phyloP scores from a whole-genome alignment of 345 rosid genomes.

The Lumnitzera racemosa region DNA sequence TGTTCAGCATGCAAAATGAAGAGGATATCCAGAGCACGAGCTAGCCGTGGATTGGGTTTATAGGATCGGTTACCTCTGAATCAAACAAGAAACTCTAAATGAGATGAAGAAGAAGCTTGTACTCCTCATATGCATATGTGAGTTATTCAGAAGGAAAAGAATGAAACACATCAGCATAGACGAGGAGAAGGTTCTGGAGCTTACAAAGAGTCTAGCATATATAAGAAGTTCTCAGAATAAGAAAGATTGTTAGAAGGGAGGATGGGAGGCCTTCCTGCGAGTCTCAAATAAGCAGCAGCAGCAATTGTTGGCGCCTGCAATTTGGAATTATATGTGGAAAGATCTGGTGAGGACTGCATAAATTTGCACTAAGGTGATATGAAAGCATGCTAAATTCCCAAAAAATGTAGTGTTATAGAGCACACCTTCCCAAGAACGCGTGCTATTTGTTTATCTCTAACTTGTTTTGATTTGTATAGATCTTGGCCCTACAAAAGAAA shows the following conservation, averaged over 20 bases:
- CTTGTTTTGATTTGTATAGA: conserved; percentile 73
- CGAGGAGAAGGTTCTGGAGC: conserved; percentile 5
- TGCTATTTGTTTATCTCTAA: conserved; percentile 90
- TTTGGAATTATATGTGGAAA: neutral
- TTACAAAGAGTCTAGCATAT: conserved; percentile 93
- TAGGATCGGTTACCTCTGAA: conserved; percentile 80
- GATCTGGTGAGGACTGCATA: neutral
- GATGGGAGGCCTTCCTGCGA: conserved; percentile 98
- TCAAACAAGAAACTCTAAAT: conserved; percentile 7
- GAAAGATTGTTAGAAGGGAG: conserved; percentile 87
- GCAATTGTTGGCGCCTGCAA: conserved; percentile 87
- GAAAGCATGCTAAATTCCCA: neutral
- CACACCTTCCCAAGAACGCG: conserved; percentile 89
- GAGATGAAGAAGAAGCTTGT: neutral
- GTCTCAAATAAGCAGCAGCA: conserved; percentile 89
- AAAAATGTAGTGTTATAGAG: conserved; percentile 1
- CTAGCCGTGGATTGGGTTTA: conserved; percentile 86
- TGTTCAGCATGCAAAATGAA: conserved; percentile 97
- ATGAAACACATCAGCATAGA: neutral
- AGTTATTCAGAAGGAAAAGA: conserved; percentile 1
- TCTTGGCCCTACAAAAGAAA: conserved; percentile 55
- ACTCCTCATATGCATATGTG: neutral
- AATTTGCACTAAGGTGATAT: neutral
- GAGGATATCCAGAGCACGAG: conserved; percentile 82
- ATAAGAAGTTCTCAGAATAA: conserved; percentile 88